Conservation (phyloP, 306 rosid genomes). For the Nissolia schottii region DNA sequence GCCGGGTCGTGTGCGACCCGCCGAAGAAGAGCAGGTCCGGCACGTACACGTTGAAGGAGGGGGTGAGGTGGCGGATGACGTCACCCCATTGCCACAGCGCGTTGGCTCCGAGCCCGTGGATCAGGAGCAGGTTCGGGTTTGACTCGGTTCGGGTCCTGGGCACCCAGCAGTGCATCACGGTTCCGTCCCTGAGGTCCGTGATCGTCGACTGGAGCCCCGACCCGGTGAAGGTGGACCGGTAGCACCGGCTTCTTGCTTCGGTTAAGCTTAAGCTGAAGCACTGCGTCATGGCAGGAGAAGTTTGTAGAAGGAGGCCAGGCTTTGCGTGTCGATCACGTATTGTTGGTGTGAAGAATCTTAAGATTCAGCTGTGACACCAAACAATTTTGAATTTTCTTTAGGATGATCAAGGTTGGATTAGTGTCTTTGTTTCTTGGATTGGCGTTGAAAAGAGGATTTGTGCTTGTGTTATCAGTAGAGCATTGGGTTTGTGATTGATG, state of each 20-base stretch:
- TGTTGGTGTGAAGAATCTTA: background rate
- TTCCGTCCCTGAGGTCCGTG: conserved; percentile 65
- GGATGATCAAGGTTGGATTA: background rate
- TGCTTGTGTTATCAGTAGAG: background rate
- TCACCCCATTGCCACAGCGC: conserved; percentile 89
- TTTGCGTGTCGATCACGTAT: background rate
- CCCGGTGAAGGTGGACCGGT: conserved; percentile 41
- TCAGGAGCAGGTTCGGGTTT: conserved; percentile 66
- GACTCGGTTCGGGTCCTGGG: conserved; percentile 44
- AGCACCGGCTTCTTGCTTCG: conserved; percentile 53
- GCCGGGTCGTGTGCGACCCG: conserved; percentile 52
- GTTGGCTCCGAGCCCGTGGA: conserved; percentile 77
- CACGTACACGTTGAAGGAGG: conserved; percentile 63
- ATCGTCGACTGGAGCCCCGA: conserved; percentile 63
- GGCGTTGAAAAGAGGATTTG: background rate
- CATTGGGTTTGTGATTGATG: background rate
- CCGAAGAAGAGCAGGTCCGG: conserved; percentile 90
- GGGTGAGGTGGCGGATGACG: conserved; percentile 41
- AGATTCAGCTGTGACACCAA: background rate
- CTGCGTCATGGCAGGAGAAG: conserved; percentile 18
- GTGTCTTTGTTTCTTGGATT: background rate
- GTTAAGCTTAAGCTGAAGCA: conserved; percentile 66
- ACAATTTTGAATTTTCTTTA: background rate
- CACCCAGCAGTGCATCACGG: conserved; percentile 75
- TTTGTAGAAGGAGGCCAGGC: background rate